Conservation (phyloP, 2,329 filamentous ascomycete genomes). For the Chlorencoelia australis region DNA sequence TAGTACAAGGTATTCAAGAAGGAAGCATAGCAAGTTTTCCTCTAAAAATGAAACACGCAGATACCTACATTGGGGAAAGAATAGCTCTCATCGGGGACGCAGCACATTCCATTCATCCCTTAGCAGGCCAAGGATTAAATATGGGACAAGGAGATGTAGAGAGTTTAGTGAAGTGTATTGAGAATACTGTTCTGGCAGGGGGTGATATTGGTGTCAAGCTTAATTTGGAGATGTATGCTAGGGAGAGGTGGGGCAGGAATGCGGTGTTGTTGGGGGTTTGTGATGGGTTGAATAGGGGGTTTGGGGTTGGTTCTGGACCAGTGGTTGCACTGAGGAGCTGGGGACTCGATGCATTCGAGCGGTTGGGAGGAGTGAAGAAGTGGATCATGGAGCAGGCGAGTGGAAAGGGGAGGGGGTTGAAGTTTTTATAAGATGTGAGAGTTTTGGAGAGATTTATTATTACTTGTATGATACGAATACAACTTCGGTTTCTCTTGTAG, state of each 20-base stretch:
- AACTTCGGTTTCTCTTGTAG: too few species aligned
- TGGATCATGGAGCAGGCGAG: conserved; percentile 74
- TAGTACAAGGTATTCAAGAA: conserved; percentile 61
- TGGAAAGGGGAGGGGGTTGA: conserved; percentile 42
- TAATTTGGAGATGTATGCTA: conserved; percentile 71
- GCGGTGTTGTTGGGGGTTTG: conserved; percentile 67
- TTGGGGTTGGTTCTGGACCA: conserved; percentile 69
- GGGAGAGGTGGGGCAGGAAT: conserved; percentile 74
- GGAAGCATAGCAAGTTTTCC: conserved; percentile 83
- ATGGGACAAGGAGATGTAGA: conserved; percentile 85
- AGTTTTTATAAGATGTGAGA: conserved; percentile 28
- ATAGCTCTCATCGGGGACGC: conserved; percentile 88
- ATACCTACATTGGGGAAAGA: conserved; percentile 84
- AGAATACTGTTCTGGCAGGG: conserved; percentile 68
- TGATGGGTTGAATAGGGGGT: conserved; percentile 89
- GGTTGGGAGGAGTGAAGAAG: conserved; percentile 63
- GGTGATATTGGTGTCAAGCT: conserved; percentile 76
- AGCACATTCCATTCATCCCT: conserved; percentile 87
- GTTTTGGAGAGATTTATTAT: not conserved
- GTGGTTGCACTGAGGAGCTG: conserved; percentile 70
- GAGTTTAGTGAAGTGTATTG: conserved; percentile 64
- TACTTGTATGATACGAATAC: too few species aligned
- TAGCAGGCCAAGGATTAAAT: conserved; percentile 91
- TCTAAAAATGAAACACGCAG: conserved; percentile 83
- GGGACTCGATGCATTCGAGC: conserved; percentile 68